phyloP scores from a whole-genome alignment of 305 asterid genomes.

The Striga hermonthica region DNA sequence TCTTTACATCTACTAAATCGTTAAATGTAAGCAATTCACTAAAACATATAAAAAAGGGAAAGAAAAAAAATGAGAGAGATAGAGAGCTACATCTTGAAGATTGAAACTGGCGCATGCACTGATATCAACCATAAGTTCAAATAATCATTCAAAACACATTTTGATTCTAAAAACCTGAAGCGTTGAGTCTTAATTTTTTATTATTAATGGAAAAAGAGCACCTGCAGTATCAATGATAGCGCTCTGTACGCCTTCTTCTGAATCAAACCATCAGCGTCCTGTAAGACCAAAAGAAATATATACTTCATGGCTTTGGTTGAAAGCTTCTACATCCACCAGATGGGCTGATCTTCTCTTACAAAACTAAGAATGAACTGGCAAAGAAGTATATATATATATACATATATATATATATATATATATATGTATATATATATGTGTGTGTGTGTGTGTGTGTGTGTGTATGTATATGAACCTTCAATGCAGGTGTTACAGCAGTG shows the following conservation, averaged over 20 bases:
- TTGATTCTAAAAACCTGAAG: neutral
- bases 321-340: conserved; percentile 20
- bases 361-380: conserved; percentile 6
- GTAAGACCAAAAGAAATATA: conserved; percentile 31
- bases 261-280: conserved; percentile 74
- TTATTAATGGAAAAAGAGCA: conserved; percentile 29
- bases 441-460: too few species aligned
- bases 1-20: neutral
- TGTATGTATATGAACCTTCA: conserved; percentile 47
- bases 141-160: neutral
- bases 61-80: neutral
- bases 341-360: conserved; percentile 9
- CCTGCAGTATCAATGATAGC: conserved; percentile 69
- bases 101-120: neutral
- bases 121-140: neutral
- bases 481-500: conserved; percentile 52
- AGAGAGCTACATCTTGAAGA: neutral
- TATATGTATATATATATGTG: too few species aligned
- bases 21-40: neutral
- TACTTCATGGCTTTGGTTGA: conserved; percentile 18
- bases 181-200: conserved; percentile 7
- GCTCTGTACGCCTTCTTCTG: conserved; percentile 93
- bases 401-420: too few species aligned
- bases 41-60: neutral
- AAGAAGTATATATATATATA: conserved; percentile 3